phyloP scores from a whole-genome alignment of 2,329 filamentous ascomycete species.

The Colletotrichum karsti region DNA sequence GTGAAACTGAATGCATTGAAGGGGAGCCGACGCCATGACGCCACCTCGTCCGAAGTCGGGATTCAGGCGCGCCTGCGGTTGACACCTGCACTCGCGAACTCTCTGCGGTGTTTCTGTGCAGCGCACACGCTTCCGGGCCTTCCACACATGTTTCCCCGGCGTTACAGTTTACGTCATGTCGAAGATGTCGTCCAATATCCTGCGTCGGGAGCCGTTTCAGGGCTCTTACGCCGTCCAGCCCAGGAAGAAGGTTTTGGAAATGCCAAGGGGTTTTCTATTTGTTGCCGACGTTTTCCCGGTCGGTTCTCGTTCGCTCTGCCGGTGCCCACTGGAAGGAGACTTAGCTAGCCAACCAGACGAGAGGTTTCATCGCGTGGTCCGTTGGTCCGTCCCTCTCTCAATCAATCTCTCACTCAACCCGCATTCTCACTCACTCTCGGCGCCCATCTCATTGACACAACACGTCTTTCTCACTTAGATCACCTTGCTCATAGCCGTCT shows the following conservation, averaged over 20 bases:
- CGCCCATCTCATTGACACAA: neutral
- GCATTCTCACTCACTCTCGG: neutral
- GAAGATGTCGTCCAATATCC: conserved; percentile 13
- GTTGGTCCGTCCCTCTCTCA: no score
- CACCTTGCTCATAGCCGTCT: no score
- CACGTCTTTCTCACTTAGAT: neutral
- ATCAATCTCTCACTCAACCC: conserved; percentile 15
- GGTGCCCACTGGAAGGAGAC: neutral
- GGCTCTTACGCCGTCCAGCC: no score
- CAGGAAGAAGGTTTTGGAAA: neutral
- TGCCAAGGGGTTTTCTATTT: neutral
- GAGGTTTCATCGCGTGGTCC: neutral
- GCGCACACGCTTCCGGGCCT: neutral
- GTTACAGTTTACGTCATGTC: conserved; percentile 9
- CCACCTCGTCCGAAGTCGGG: neutral
- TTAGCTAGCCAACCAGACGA: neutral
- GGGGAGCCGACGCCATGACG: conserved; percentile 3
- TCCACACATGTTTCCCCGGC: neutral
- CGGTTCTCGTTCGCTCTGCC: neutral
- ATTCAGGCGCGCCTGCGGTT: neutral
- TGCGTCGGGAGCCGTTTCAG: conserved; percentile 20
- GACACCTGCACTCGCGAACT: conserved; percentile 9
- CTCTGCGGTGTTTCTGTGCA: neutral
- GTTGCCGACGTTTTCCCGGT: conserved; percentile 1
- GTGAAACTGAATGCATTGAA: conserved; percentile 10